Percentiles rank a stretch among this genome's conserved stretches.
Evolutionary conservation across 768 basidiomycete species (phyloP).

Genomic region (Pisolithus marmoratus): DNA sequence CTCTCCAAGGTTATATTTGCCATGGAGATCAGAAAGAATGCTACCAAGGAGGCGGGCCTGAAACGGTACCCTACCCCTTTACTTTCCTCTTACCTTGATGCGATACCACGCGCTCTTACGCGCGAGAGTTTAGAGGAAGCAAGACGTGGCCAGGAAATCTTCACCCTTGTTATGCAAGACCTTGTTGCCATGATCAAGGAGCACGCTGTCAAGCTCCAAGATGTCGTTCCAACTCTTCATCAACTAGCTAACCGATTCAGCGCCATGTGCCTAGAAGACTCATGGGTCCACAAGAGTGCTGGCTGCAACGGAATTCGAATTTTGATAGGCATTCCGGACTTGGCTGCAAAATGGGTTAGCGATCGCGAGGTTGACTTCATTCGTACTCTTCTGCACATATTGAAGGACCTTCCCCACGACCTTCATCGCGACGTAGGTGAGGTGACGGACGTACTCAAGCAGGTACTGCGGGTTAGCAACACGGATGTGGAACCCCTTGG

Average conservation of each 20-base stretch:
- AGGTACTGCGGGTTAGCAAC: slow-evolving; percentile 58
- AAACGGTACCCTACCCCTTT: slow-evolving; percentile 53
- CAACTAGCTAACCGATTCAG: slow-evolving; percentile 80
- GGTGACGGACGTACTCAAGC: slow-evolving; percentile 70
- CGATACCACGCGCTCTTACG: slow-evolving; percentile 70
- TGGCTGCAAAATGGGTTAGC: slow-evolving; percentile 74
- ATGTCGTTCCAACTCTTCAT: slow-evolving; percentile 65
- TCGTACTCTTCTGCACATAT: slow-evolving; percentile 81
- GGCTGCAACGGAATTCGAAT: slow-evolving; percentile 84
- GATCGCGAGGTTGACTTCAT: slow-evolving; percentile 88
- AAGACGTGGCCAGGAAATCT: slow-evolving; percentile 51
- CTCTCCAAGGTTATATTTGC: slow-evolving; percentile 70
- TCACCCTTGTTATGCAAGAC: slow-evolving; percentile 60
- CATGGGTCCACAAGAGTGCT: slow-evolving; percentile 86
- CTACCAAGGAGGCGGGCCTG: slow-evolving; percentile 45
- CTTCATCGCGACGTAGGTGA: slow-evolving; percentile 76
- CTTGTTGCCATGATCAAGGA: slow-evolving; percentile 52
- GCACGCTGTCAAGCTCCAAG: slow-evolving; percentile 42
- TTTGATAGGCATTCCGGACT: slow-evolving; percentile 62
- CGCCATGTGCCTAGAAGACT: slow-evolving; percentile 84
- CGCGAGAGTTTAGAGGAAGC: slow-evolving; percentile 58
- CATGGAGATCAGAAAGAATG: slow-evolving; percentile 60
- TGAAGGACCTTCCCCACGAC: slow-evolving; percentile 93
- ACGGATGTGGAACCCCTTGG: slow-evolving; percentile 40
- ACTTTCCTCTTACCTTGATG: slow-evolving; percentile 72